Base-by-base conservation (phyloP, 495 filamentous ascomycete genomes). In the Sabuloglossum arenarium region DNA sequence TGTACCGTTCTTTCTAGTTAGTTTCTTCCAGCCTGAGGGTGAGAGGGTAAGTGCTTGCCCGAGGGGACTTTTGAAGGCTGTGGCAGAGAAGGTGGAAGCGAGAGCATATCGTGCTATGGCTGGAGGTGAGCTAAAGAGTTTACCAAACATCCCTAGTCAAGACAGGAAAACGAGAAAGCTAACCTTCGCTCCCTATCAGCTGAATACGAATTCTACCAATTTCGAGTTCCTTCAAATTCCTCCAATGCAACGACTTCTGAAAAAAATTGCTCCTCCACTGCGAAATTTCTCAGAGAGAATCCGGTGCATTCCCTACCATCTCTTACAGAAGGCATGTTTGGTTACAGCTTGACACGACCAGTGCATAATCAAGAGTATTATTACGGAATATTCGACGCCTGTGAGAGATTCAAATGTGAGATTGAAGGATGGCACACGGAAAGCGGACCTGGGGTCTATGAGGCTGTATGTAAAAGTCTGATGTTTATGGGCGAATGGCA, bases 341-440 rank as follows among this genome's bases (percentile, higher is more conserved):
- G 89, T 29, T 98, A 98, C 71, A 91, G 85, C 60, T 70, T 98
- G 62, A 94, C 88, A n/a, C 75, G 89, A 12, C 86, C 91, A 0
- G 77, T 88, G 23, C 87, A 94, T 61, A 96, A 98, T 61, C 81
- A 91, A 67, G 88, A 89, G 21, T 98, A 91, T 64, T 98, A 86
- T 62, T 95, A 98, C 62, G 83, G 82, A 27, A 79, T 96, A 27
- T 96, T 85, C 65, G 79, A 94, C 58, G 75, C 82, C 0, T 94
- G 90, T 68, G 75, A 78, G 58, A 72, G 79, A 32, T 96, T 98
- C 68, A 72, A 77, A 32, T 90, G 88, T 65, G 75, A 79, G 59
- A 81, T 97, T 23, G 91, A 98, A 65, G 87, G 91, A 11, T 98
- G 91, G 91, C 91, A 98, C 67, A 96, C 91, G 9, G 91, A 98